Base-by-base conservation (phyloP, 2,329 filamentous ascomycete species). In the Diaporthe sp. region DNA sequence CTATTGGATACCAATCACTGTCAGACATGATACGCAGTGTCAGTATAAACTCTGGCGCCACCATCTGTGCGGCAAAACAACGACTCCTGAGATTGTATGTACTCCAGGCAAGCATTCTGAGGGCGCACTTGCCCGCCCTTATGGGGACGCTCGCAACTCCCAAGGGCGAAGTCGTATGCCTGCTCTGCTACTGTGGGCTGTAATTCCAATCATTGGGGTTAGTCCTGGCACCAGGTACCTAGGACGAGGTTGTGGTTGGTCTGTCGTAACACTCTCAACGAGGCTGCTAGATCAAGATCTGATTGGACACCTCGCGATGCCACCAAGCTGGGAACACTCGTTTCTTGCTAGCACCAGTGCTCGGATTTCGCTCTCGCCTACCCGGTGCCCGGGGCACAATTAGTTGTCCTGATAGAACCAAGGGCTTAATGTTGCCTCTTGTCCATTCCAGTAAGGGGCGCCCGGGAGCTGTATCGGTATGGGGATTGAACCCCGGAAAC, bases 391-490 rank as follows among this genome's bases (percentile, higher is more conserved):
- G 7, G 10, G 10, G 12, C 35, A 9, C 57, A 30, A 33, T 72
- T 45, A 47, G 13, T 72, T 58, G 28, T 60, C 76, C 69, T 71
- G 72, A 33, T 70, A 87, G 75, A 87, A 86, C 86, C 86, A 88
- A 30, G 86, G 86, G 76, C 71, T 73, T 70, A 73, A 77, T 64
- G 30, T 69, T 58, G 80, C 78, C 72, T 83, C 81, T 64, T 77
- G 77, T 77, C 33, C 83, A 19, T 80, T 83, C 57, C 28, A 42
- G 79, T 91, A 92, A 72, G 78, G 79, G 70, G 85, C 83, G 22
- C 88, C 90, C 17, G 93, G 93, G 76, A 87, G 83, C 78, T 86
- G 80, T 85, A 95, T 93, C 1, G 93, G 93, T 28, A 94, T 85
- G 47, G 92, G 92, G 42, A 94, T 82, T 10, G 82, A 83, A 13